These are phyloP conservation scores for Trypanosoma mega DNA, from an alignment of 208 protist genomes.

Conservation along the genomic window DNA sequence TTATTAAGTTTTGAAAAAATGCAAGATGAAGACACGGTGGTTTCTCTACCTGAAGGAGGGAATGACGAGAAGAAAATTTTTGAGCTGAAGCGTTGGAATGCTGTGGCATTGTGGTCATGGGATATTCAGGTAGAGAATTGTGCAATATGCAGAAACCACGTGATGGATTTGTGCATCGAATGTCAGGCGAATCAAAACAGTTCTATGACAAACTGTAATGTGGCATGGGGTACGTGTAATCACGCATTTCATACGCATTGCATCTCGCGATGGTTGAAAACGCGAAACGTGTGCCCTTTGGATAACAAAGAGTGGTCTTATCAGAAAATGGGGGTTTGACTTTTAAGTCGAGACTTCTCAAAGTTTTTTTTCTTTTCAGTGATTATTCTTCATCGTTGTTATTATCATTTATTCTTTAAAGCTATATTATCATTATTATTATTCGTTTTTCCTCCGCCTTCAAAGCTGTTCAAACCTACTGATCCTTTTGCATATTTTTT, in stretches of 20 bases:
- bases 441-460: too few species aligned
- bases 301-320: slow-evolving; percentile 98
- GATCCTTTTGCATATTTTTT: too few species aligned
- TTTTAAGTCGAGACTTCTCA: background rate
- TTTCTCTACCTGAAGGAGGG: slow-evolving; percentile 1
- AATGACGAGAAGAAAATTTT: slow-evolving; percentile 47
- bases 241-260: slow-evolving; percentile 99
- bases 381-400: too few species aligned
- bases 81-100: slow-evolving; percentile 97
- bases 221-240: slow-evolving; percentile 98
- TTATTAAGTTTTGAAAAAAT: slow-evolving; percentile 17
- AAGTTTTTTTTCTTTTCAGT: background rate
- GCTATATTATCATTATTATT: too few species aligned
- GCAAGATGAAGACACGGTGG: slow-evolving; percentile 3
- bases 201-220: slow-evolving; percentile 94
- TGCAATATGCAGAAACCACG: slow-evolving; percentile 98
- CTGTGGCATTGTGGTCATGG: slow-evolving; percentile 98
- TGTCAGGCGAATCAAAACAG: slow-evolving; percentile 95
- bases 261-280: slow-evolving; percentile 98
- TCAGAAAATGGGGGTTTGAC: slow-evolving; percentile 94
- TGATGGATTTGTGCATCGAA: slow-evolving; percentile 99
- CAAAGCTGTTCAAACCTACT: too few species aligned
- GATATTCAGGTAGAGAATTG: slow-evolving; percentile 98
- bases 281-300: slow-evolving; percentile 97
- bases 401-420: too few species aligned